Base-by-base conservation (phyloP, 2,329 filamentous ascomycete genomes). In the Fusarium miscanthi region DNA sequence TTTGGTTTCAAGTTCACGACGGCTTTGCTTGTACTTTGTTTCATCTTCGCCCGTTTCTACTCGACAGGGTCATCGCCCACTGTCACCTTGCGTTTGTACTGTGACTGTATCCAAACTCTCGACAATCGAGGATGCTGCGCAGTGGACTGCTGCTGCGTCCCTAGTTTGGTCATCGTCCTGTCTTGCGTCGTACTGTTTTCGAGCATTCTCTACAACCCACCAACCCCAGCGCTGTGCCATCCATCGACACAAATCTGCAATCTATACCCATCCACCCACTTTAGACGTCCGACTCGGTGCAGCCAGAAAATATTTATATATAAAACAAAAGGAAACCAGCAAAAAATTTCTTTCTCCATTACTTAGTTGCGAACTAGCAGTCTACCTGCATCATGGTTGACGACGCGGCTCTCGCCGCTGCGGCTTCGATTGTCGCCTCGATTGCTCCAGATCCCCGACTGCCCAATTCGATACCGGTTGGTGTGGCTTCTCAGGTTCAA, bases 361-460 rank as follows among this genome's bases (percentile, higher is more conserved):
- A 70, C 73, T 66, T 66, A 73, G 76, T 77, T 79, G 77, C 78
- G 74, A 66, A 72, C 31, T 41, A 66, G 75, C 76, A 79, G 76
- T 77, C 72, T 41, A 64, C 65, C 61, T 66, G 62, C 72, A 65
- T 60, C 66, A 87, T 88, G 86, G 85, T 85, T 74, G 87, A 89
- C 80, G 86, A 89, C 76, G 83, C 85, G 78, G 86, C 85, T 75
- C 81, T 90, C 80, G 84, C 83, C 74, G 87, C 87, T 49, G 85
- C 86, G 41, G 85, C 87, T 76, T 84, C 87, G 77, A 83, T 90
- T 73, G 82, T 90, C 73, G 85, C 86, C 76, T 84, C 82, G 69
- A 81, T 90, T 66, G 88, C 87, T 66, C 79, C 81, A 69, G 83
- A 85, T 64, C 79, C 82, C 37, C 82, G 82, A 70, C 79, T 82